phyloP scores from a whole-genome alignment of 139 green algal genomes.

The Helicosporidium sp. region DNA sequence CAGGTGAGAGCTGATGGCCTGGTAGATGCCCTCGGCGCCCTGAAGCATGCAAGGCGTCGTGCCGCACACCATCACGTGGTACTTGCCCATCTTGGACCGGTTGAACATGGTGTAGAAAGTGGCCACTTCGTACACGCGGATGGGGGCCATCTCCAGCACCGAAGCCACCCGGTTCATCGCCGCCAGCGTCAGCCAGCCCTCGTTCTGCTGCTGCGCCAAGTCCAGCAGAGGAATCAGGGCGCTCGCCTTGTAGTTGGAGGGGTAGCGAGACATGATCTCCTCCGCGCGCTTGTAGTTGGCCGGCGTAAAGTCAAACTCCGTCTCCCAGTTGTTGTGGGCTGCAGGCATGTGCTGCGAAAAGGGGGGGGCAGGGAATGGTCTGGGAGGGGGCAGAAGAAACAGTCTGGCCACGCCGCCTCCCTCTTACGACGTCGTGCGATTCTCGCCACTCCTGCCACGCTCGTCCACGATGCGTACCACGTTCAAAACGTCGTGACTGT shows the following conservation, averaged over 20 bases:
- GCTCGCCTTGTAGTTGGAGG: slow-evolving; percentile 82
- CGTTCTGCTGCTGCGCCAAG: slow-evolving; percentile 92
- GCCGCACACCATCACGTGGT: slow-evolving; percentile 92
- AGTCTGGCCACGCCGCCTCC: background rate
- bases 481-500: slow-evolving; percentile 79
- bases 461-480: no score
- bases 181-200: slow-evolving; percentile 65
- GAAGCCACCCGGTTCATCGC: slow-evolving; percentile 81
- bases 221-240: slow-evolving; percentile 89
- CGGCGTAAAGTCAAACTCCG: slow-evolving; percentile 64
- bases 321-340: slow-evolving; percentile 58
- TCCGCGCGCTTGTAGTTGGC: slow-evolving; percentile 48
- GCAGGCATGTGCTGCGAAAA: slow-evolving; percentile 48
- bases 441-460: no score
- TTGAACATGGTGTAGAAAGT: slow-evolving; percentile 99
- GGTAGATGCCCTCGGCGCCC: slow-evolving; percentile 53
- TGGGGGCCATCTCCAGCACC: slow-evolving; percentile 66
- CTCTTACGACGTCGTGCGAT: no score
- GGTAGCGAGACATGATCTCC: slow-evolving; percentile 70
- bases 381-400: background rate
- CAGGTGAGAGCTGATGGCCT: slow-evolving; percentile 49
- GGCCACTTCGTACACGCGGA: slow-evolving; percentile 90
- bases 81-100: slow-evolving; percentile 81
- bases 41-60: slow-evolving; percentile 82
- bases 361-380: background rate